phyloP scores from a whole-genome alignment of 129 eudicot genomes.

The Flaveria bidentis region DNA sequence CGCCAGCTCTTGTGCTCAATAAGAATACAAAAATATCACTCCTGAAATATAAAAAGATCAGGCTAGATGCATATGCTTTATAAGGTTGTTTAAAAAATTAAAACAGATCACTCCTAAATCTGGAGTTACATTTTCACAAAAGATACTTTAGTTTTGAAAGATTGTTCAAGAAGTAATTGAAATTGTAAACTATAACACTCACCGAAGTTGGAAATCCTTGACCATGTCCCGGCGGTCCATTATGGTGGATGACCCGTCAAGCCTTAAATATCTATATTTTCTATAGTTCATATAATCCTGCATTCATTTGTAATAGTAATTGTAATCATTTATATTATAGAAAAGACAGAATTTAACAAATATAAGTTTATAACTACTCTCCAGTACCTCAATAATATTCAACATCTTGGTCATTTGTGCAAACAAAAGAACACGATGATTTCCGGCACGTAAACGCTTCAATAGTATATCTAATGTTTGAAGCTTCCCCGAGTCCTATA shows the following conservation, averaged over 20 bases:
- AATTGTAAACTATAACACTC: neutral
- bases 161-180: neutral
- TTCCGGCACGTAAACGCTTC: slow-evolving; percentile 82
- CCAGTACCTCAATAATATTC: slow-evolving; percentile 76
- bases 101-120: neutral
- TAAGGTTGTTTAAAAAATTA: neutral
- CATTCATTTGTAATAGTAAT: slow-evolving; percentile 17
- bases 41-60: slow-evolving; percentile 36
- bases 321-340: neutral
- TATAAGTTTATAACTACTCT: neutral
- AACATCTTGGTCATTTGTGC: slow-evolving; percentile 94
- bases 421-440: slow-evolving; percentile 85
- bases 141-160: neutral
- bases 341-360: neutral
- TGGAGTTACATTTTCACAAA: neutral
- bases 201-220: slow-evolving; percentile 78
- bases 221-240: slow-evolving; percentile 90
- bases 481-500: slow-evolving; percentile 88
- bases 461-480: slow-evolving; percentile 79
- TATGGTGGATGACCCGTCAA: slow-evolving; percentile 82
- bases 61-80: neutral
- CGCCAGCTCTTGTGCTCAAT: slow-evolving; percentile 94
- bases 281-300: slow-evolving; percentile 93
- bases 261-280: slow-evolving; percentile 73
- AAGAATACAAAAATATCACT: slow-evolving; percentile 78